Percentiles rank a stretch among this genome's conserved stretches.
phyloP scores from a whole-genome alignment of 495 filamentous ascomycete genomes.

The Delitschia confertaspora region DNA sequence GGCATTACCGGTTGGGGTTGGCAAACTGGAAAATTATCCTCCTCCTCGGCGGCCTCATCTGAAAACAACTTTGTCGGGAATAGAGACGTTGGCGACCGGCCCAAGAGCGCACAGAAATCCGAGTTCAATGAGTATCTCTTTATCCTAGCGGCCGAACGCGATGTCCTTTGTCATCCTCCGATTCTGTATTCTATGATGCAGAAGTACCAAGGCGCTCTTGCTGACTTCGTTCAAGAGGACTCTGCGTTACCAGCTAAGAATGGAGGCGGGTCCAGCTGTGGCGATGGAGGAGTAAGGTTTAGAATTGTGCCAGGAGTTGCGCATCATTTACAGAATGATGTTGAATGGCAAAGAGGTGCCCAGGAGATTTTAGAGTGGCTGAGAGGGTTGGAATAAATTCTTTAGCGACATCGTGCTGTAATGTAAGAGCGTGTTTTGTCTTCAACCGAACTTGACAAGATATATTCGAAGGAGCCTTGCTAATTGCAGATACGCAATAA shows the following conservation, averaged over 20 bases:
- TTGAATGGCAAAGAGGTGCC: slow-evolving; percentile 35
- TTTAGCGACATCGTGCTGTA: no score
- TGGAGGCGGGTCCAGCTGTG: slow-evolving; percentile 6
- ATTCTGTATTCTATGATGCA: slow-evolving; percentile 27
- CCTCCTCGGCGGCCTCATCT: no score
- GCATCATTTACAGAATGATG: slow-evolving; percentile 44
- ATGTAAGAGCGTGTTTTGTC: no score
- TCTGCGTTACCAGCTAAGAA: slow-evolving; percentile 2
- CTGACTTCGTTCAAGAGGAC: slow-evolving; percentile 11
- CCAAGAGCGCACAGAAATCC: background rate
- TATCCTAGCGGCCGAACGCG: slow-evolving; percentile 36
- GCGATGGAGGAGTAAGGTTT: slow-evolving; percentile 32
- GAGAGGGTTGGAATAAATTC: no score
- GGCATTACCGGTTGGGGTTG: slow-evolving; percentile 32
- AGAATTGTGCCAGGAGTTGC: slow-evolving; percentile 33
- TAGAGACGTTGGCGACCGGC: background rate
- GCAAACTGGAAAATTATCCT: background rate
- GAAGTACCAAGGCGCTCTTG: slow-evolving; percentile 28
- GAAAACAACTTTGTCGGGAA: background rate
- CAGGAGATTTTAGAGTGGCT: slow-evolving; percentile 34
- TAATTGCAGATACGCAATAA: no score
- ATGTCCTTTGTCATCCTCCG: slow-evolving; percentile 30
- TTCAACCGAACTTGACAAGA: no score
- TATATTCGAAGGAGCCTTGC: no score
- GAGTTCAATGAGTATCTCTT: slow-evolving; percentile 32